A percentile compares a stretch with the other conserved stretches of the same genome.
Conservation (phyloP, 352 stramenopile genomes). For the Aphanomyces stellatus region DNA sequence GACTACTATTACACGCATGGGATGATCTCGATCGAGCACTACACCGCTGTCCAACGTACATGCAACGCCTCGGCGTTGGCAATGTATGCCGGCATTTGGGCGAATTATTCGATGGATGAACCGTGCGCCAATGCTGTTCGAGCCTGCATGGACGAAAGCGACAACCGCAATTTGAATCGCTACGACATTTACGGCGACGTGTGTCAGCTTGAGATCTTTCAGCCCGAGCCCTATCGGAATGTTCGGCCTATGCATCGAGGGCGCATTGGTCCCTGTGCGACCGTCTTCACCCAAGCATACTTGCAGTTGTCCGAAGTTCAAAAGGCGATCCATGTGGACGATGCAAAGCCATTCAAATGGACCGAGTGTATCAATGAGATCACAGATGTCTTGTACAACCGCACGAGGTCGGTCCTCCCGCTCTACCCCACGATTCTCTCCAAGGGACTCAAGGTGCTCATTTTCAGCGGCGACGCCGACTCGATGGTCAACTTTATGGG, state of each 20-base stretch:
- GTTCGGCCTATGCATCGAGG: constrained; percentile 22
- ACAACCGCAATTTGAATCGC: constrained; percentile 41
- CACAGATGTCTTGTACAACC: too few relatives aligned
- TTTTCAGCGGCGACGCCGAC: constrained; percentile 61
- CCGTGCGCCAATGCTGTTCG: constrained; percentile 38
- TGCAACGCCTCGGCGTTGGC: constrained; percentile 29
- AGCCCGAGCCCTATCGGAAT: constrained; percentile 32
- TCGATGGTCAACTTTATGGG: constrained; percentile 70
- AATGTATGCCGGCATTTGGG: constrained; percentile 29
- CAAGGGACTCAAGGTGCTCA: constrained; percentile 32
- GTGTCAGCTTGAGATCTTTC: constrained; percentile 45
- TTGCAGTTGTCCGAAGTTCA: constrained; percentile 44
- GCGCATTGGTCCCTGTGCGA: background rate
- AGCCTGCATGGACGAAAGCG: constrained; percentile 33
- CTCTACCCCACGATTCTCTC: too few relatives aligned
- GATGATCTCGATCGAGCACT: constrained; percentile 53
- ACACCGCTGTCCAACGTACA: constrained; percentile 38
- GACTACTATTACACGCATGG: constrained; percentile 61
- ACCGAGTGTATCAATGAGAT: too few relatives aligned
- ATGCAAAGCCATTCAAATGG: constrained; percentile 33
- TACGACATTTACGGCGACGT: constrained; percentile 71
- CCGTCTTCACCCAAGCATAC: constrained; percentile 31
- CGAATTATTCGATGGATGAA: constrained; percentile 37
- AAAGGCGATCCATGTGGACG: constrained; percentile 43
- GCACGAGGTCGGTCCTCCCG: too few relatives aligned